Conservation (phyloP, 768 basidiomycete species). For the Tulasnella sp. region DNA sequence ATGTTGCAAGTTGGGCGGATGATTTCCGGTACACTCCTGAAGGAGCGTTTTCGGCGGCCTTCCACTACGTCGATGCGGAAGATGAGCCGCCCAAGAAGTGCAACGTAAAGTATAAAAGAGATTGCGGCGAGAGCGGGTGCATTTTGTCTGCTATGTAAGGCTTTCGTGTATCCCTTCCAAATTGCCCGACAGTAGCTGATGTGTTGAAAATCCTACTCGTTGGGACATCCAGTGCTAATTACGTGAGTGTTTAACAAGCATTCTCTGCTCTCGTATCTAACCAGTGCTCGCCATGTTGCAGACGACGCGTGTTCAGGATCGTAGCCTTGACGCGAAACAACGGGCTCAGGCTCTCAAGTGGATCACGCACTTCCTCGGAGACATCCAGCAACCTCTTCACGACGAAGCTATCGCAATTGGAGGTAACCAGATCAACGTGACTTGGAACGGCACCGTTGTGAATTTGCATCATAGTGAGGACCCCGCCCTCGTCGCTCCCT, state of each 20-base stretch:
- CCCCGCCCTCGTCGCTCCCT: not conserved
- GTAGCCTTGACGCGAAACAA: not conserved
- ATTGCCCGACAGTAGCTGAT: not conserved
- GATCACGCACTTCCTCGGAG: slow-evolving; percentile 14
- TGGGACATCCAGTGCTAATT: not conserved
- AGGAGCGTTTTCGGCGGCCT: not conserved
- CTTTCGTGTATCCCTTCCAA: not conserved
- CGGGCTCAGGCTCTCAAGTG: slow-evolving; percentile 5
- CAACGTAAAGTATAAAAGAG: not conserved
- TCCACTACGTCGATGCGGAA: slow-evolving; percentile 11
- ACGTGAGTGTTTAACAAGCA: not conserved
- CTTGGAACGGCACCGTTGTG: not conserved
- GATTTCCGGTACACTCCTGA: not conserved
- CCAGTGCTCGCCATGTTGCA: not conserved
- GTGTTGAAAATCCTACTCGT: not conserved
- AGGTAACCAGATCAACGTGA: not conserved
- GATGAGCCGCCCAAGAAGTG: slow-evolving; percentile 2
- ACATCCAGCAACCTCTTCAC: slow-evolving; percentile 18
- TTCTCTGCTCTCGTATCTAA: not conserved
- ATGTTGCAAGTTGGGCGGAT: slow-evolving; percentile 10
- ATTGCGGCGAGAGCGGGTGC: slow-evolving; percentile 12
- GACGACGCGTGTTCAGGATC: slow-evolving; percentile 12
- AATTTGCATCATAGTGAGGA: slow-evolving; percentile 22
- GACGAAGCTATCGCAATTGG: slow-evolving; percentile 2
- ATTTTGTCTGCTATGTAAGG: slow-evolving; percentile 10